A percentile compares a stretch with the other conserved stretches of the same genome.
phyloP scores from a whole-genome alignment of 371 early-diverging fungal species.

The Zychaea mexicana region DNA sequence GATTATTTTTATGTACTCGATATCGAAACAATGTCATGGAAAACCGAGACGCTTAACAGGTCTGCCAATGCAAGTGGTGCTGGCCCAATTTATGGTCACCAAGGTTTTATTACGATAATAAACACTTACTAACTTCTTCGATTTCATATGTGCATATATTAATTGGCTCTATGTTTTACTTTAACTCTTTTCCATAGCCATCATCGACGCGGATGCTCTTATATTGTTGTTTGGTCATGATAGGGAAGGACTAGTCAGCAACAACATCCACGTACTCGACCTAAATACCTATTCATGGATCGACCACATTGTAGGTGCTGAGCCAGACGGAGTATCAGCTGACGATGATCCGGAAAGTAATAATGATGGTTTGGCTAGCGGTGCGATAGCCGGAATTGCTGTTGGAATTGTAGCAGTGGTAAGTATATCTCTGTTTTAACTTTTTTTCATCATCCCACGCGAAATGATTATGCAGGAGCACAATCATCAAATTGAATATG shows the following conservation, averaged over 20 bases:
- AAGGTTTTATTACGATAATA: too few species aligned
- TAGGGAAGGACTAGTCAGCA: too few species aligned
- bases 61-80: background rate
- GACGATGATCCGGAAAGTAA: background rate
- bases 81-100: background rate
- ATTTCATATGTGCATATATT: background rate
- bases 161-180: background rate
- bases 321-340: background rate
- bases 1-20: background rate
- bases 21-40: background rate
- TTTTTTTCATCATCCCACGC: too few species aligned
- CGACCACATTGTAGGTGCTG: background rate
- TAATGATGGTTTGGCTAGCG: background rate
- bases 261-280: too few species aligned
- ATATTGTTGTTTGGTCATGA: too few species aligned
- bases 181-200: too few species aligned
- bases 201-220: too few species aligned
- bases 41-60: background rate
- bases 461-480: too few species aligned
- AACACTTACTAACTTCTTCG: too few species aligned
- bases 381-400: background rate
- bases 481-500: background rate
- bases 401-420: background rate
- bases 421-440: background rate
- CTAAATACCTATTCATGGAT: background rate